A percentile compares a stretch with the other conserved stretches of the same genome.
phyloP scores from a whole-genome alignment of 768 basidiomycete genomes.

The Sporobolomyces phaffii region DNA sequence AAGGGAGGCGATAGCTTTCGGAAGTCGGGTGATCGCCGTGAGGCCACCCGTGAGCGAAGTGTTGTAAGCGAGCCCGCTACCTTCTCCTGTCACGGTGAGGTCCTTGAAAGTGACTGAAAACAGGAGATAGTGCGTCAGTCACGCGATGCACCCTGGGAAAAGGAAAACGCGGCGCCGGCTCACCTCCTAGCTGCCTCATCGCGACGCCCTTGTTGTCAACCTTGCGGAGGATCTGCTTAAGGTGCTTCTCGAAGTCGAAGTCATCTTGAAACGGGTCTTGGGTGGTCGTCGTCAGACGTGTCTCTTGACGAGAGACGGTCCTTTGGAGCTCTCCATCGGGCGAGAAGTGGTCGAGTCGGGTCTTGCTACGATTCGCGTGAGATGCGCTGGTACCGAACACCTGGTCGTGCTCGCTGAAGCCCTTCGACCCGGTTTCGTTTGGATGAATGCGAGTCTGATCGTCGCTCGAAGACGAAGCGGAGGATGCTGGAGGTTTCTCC shows the following conservation, averaged over 20 bases:
- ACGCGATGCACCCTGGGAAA: background rate
- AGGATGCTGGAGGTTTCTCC: constrained; percentile 3
- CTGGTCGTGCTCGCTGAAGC: background rate
- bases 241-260: constrained; percentile 35
- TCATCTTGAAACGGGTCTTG: constrained; percentile 27
- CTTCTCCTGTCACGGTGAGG: constrained; percentile 26
- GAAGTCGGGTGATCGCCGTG: constrained; percentile 15
- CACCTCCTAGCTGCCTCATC: constrained; percentile 10
- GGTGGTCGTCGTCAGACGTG: constrained; percentile 13
- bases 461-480: constrained; percentile 16
- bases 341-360: constrained; percentile 23
- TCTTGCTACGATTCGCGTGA: constrained; percentile 1
- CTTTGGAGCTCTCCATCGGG: constrained; percentile 15
- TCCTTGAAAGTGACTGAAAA: constrained; percentile 31
- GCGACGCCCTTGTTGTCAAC: constrained; percentile 27
- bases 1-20: constrained; percentile 8
- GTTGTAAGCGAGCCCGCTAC: constrained; percentile 25
- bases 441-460: constrained; percentile 9
- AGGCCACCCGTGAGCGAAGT: constrained; percentile 15
- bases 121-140: background rate
- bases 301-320: constrained; percentile 19
- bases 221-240: constrained; percentile 28
- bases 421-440: background rate
- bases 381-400: background rate
- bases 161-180: background rate